phyloP scores from a whole-genome alignment of 1,284 basidiomycete genomes.

The Fistulina hepatica region DNA sequence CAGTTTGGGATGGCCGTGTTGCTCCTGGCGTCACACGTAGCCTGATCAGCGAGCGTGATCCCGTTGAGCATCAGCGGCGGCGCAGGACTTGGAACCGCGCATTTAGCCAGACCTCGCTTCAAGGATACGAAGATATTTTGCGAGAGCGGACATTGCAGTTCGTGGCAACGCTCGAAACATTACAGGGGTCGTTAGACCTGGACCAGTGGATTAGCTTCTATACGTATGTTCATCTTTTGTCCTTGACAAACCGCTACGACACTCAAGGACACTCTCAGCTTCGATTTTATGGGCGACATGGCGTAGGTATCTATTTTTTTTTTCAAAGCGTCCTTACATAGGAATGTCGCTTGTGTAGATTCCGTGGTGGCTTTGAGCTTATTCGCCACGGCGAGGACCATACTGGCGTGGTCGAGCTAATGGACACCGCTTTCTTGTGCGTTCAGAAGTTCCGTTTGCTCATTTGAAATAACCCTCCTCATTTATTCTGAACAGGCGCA shows the following conservation, averaged over 20 bases:
- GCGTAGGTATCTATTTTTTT: constrained; percentile 15
- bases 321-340: background rate
- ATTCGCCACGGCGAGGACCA: constrained; percentile 15
- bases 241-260: background rate
- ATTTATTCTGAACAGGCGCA: constrained; percentile 4
- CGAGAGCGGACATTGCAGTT: constrained; percentile 24
- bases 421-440: constrained; percentile 12
- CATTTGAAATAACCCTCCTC: background rate
- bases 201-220: constrained; percentile 27
- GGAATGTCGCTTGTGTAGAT: constrained; percentile 14
- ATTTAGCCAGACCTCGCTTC: constrained; percentile 27
- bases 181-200: constrained; percentile 19
- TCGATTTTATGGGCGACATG: constrained; percentile 32
- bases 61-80: constrained; percentile 26
- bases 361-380: constrained; percentile 22
- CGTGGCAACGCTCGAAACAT: constrained; percentile 19
- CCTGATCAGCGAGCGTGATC: constrained; percentile 25
- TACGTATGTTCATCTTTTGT: constrained; percentile 18
- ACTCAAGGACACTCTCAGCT: constrained; percentile 14
- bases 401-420: constrained; percentile 8
- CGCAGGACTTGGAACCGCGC: constrained; percentile 33
- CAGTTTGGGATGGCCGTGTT: constrained; percentile 18
- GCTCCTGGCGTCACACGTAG: constrained; percentile 12
- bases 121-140: constrained; percentile 28
- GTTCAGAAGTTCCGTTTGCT: background rate